Base-by-base conservation (phyloP, 306 rosid genomes). In the Argentina anserina region DNA sequence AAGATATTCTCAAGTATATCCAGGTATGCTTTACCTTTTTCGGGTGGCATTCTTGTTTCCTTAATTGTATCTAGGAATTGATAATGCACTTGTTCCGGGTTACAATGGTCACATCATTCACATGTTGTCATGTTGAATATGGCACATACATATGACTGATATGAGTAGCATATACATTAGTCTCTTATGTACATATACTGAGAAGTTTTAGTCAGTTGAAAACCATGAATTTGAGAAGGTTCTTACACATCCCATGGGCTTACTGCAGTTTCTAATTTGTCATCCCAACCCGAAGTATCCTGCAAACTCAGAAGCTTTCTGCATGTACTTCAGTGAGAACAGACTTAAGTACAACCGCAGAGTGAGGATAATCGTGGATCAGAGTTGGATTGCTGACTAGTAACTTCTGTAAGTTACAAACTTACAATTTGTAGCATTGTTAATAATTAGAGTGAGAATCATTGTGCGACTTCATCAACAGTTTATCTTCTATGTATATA, bases 261-360 rank as follows among this genome's bases (percentile, higher is more conserved):
- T 14, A 58, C 31, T 58, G 62, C 63, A 58, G 63, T 58, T 33
- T 3, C 18, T 58, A 12, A 58, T 58, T 26, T 58, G 63, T 28
- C 10, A 58, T 58, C 63, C 63, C n/a, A 58, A 58, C 36, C 63
- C 63, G 6, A 58, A 58, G 9, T 58, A n/a, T 58, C 63, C 63
- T 13, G 63, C 63, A 26, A 58, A 58, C 12, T 6, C 63, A 28
- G n/a, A 58, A 58, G 63, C 63, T 26, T 58, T 58, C 17, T 13
- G 36, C 63, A 29, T 58, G 36, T 58, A 58, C 63, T 58, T 58
- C 63, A 58, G 37, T 6, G 36, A 58, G n/a, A 58, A 58, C n/a
- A 58, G 63, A 13, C 63, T 26, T 5, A n/a, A 28, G 63, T 58
- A 58, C 63, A 58, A 58, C 36, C 31, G 63, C 26, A 28, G n/a